Evolutionary conservation across 2,329 filamentous ascomycete species (phyloP).

Genomic region (Cladosporium oxysporum): DNA sequence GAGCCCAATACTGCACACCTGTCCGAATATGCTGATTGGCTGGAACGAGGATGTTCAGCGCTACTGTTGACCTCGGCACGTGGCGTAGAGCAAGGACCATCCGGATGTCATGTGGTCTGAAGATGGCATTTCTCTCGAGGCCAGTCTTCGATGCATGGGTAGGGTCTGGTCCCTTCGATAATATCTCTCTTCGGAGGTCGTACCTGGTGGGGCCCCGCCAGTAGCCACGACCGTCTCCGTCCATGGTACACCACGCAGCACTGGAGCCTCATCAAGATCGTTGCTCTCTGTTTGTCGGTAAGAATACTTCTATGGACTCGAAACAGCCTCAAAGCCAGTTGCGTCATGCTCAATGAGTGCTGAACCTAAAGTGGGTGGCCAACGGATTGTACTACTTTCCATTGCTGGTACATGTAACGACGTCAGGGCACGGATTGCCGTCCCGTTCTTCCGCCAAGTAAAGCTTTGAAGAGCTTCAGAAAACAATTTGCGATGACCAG

Average conservation of each 20-base stretch:
- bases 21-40: neutral
- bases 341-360: neutral
- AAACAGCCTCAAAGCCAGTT: neutral
- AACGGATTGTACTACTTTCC: neutral
- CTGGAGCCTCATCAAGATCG: neutral
- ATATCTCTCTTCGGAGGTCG: neutral
- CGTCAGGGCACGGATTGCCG: slow-evolving; percentile 5
- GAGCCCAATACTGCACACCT: neutral
- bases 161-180: neutral
- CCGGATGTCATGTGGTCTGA: slow-evolving; percentile 7
- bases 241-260: neutral
- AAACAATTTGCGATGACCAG: neutral
- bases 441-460: slow-evolving; percentile 16
- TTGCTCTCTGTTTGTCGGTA: neutral
- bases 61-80: slow-evolving; percentile 12
- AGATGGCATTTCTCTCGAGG: neutral
- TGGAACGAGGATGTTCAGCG: neutral
- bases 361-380: neutral
- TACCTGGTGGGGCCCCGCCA: neutral
- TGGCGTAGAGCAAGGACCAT: neutral
- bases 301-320: neutral
- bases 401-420: neutral
- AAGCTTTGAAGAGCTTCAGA: slow-evolving; percentile 14
- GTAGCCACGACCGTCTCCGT: neutral
- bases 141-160: neutral